Percentiles rank a stretch among this genome's conserved stretches.
Evolutionary conservation across 2,329 filamentous ascomycete species (phyloP).

Genomic region (Diaporthe eres): DNA sequence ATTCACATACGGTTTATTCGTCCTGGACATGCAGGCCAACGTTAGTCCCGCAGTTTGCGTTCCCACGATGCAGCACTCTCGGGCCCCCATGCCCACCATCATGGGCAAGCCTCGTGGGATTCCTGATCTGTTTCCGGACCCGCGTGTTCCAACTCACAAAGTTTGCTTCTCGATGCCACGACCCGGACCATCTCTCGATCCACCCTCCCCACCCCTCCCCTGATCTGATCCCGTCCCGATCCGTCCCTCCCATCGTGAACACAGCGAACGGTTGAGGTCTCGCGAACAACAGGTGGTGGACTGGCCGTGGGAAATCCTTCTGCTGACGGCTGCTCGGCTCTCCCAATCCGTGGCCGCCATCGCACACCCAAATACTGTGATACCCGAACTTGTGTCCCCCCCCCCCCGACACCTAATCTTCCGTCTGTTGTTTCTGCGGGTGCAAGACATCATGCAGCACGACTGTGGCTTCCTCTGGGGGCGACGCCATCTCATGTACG

Average conservation of each 20-base stretch:
- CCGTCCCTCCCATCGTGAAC: constrained; percentile 12
- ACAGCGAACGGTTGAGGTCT: neutral
- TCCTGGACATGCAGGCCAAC: constrained; percentile 26
- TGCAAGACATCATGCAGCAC: constrained; percentile 39
- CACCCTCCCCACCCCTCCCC: neutral
- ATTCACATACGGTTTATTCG: constrained; percentile 12
- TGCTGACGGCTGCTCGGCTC: neutral
- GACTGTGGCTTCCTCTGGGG: neutral
- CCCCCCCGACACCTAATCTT: no score
- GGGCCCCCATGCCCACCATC: neutral
- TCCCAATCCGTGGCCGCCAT: constrained; percentile 20
- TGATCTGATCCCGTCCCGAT: constrained; percentile 32
- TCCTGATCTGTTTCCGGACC: neutral
- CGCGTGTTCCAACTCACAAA: constrained; percentile 9
- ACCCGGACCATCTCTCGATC: neutral
- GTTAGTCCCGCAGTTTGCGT: constrained; percentile 11
- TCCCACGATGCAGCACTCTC: constrained; percentile 21
- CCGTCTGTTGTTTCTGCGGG: constrained; percentile 21
- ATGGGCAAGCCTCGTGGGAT: neutral
- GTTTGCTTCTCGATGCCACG: constrained; percentile 17
- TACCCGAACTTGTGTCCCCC: neutral
- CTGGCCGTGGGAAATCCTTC: neutral
- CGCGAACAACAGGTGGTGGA: neutral
- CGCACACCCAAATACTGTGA: constrained; percentile 21
- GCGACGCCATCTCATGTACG: constrained; percentile 29